Conservation (phyloP, 352 stramenopile genomes). For the Aphanomyces stellatus region DNA sequence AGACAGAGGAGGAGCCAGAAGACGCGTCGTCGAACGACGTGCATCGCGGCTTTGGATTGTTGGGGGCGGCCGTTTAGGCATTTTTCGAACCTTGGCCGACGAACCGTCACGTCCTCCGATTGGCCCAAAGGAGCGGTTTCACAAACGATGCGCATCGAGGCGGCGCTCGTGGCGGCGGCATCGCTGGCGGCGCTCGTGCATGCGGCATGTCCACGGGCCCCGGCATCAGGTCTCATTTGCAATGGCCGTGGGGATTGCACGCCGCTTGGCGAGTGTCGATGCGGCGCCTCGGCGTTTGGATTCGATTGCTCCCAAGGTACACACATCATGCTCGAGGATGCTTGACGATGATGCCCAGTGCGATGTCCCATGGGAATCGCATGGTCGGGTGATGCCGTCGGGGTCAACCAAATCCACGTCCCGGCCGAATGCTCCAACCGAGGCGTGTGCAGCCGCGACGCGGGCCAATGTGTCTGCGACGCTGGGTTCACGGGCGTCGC, state of each 20-base stretch:
- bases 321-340: background rate
- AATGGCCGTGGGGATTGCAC: slow-evolving; percentile 15
- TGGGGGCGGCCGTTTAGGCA: background rate
- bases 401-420: slow-evolving; percentile 12
- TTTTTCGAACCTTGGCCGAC: background rate
- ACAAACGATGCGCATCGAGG: background rate
- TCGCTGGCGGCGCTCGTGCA: background rate
- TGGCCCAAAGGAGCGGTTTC: background rate
- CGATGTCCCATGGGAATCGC: background rate
- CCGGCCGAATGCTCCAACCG: slow-evolving; percentile 68
- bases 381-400: slow-evolving; percentile 7
- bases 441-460: slow-evolving; percentile 45
- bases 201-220: slow-evolving; percentile 4
- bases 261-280: background rate
- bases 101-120: background rate
- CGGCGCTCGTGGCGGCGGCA: background rate
- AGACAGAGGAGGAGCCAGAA: background rate
- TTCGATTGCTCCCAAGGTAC: slow-evolving; percentile 18
- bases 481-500: slow-evolving; percentile 55
- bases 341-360: background rate
- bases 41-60: background rate
- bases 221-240: background rate
- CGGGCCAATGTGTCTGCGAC: slow-evolving; percentile 50
- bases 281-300: background rate
- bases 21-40: background rate